These are phyloP conservation scores for Euclidium syriacum DNA, from an alignment of 345 rosid species.

Conservation along the genomic window DNA sequence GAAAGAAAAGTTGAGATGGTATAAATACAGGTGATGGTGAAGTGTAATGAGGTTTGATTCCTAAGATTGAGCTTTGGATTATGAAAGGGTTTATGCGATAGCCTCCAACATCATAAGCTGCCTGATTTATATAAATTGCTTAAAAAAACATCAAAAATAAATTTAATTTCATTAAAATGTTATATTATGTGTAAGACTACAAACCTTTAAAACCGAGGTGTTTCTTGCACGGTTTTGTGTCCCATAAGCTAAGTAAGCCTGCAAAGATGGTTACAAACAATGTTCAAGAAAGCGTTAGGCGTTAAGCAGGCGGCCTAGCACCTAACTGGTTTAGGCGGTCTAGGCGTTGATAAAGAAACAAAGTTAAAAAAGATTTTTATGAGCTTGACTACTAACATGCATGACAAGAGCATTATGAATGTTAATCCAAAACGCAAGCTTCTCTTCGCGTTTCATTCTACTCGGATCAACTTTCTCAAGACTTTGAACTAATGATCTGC, in stretches of 20 bases:
- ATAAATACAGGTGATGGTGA: conserved; percentile 63
- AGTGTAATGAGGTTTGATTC: conserved; percentile 54
- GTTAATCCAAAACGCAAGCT: conserved; percentile 93
- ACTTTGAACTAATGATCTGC: conserved; percentile 60
- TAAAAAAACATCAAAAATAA: background rate
- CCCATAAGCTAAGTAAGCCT: conserved; percentile 90
- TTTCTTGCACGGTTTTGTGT: conserved; percentile 41
- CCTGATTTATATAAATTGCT: conserved; percentile 36
- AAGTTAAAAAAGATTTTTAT: background rate
- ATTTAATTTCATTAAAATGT: background rate
- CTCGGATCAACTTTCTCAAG: conserved; percentile 75
- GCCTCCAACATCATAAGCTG: conserved; percentile 79
- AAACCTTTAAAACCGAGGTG: conserved; percentile 57
- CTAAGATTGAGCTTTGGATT: conserved; percentile 67
- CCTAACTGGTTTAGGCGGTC: no score
- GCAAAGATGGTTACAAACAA: no score
- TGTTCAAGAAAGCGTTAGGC: no score
- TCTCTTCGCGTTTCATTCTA: conserved; percentile 86
- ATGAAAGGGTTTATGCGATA: conserved; percentile 48
- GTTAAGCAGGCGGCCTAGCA: no score
- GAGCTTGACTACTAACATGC: conserved; percentile 48
- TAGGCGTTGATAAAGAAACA: background rate
- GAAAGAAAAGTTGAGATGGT: background rate
- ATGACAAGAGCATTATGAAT: conserved; percentile 83
- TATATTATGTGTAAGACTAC: background rate